Evolutionary conservation across 2,329 filamentous ascomycete genomes (phyloP).

Genomic region (Fusarium veterinarium): DNA sequence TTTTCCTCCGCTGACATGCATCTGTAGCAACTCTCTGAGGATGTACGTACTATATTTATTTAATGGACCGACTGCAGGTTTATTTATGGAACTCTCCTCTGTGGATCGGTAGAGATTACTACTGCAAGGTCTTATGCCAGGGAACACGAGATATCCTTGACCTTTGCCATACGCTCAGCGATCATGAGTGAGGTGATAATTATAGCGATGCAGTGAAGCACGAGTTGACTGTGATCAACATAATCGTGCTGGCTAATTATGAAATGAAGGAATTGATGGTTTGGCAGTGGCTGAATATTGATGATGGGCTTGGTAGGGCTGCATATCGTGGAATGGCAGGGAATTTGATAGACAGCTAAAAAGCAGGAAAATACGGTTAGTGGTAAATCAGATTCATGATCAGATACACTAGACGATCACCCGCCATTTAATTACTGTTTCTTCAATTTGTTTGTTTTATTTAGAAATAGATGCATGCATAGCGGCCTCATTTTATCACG

Average conservation of each 20-base stretch:
- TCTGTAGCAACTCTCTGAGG: neutral
- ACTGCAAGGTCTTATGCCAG: constrained; percentile 24
- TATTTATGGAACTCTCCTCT: constrained; percentile 36
- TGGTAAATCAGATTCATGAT: neutral
- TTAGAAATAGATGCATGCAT: constrained; percentile 14
- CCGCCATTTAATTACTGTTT: neutral
- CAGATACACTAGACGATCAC: neutral
- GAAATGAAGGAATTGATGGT: neutral
- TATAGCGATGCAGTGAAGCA: constrained; percentile 11
- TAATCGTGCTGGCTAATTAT: neutral
- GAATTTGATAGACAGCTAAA: neutral
- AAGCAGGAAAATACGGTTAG: neutral
- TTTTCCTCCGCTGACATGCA: constrained; percentile 14
- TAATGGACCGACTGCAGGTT: constrained; percentile 6
- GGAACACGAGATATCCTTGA: constrained; percentile 6
- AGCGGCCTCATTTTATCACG: constrained; percentile 7
- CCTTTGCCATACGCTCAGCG: neutral
- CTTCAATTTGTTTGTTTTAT: neutral
- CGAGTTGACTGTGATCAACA: neutral
- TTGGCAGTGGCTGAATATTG: constrained; percentile 23
- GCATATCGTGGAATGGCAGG: constrained; percentile 24
- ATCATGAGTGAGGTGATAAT: neutral
- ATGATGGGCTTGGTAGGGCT: constrained; percentile 2
- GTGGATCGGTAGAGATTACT: constrained; percentile 34
- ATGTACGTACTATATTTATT: constrained; percentile 17